Evolutionary conservation across 2,329 filamentous ascomycete genomes (phyloP), one percentile per base, ranked within the genome.

Genomic region (Macrophomina tecta): DNA sequence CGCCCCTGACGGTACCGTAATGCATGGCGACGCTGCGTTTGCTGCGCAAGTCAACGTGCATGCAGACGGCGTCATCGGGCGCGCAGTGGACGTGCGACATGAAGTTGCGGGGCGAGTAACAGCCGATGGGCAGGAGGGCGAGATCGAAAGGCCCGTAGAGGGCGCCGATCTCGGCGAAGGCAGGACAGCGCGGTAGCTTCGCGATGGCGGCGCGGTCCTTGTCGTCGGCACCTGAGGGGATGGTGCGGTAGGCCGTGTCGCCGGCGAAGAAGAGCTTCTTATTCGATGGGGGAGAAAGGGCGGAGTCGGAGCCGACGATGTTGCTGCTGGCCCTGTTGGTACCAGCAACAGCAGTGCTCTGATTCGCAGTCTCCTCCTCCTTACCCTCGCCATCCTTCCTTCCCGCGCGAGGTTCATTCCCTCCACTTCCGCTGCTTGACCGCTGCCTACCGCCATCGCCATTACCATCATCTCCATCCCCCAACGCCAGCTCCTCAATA

Each of bases 21-120:
- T 85, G 83, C 83, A 85, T 85, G 0, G 81, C 83, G 32, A 85
- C 78, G 38, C 81, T 83, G 69, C 79, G 80, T 72, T 77, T 82
- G 64, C 81, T 82, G 52, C 70, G 76, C 52, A 85, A 71, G 66
- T 83, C 82, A 61, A 79, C 78, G 66, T 85, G 83, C 51, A 85
- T 83, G 34, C 78, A 72, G 1, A 84, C 69, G 5, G 81, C 80
- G 68, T 85, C 82, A 67, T 83, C 82, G 0, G 83, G 82, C 32
- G 80, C 79, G 12, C 80, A 80, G 60, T 85, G 83, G 12, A 84
- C 77, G 2, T 75, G 73, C 6, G 81, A 82, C 70, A 84, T 76
- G 61, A 83, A 76, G 3, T 76, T 73, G 3, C 79, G 74, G 3
- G 83, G 83, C 51, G 77, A 79, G 69, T 80, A 84, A 52, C 83